These are phyloP conservation scores for Przewalskia tangutica DNA, from an alignment of 257 asterid genomes.

Conservation along the genomic window DNA sequence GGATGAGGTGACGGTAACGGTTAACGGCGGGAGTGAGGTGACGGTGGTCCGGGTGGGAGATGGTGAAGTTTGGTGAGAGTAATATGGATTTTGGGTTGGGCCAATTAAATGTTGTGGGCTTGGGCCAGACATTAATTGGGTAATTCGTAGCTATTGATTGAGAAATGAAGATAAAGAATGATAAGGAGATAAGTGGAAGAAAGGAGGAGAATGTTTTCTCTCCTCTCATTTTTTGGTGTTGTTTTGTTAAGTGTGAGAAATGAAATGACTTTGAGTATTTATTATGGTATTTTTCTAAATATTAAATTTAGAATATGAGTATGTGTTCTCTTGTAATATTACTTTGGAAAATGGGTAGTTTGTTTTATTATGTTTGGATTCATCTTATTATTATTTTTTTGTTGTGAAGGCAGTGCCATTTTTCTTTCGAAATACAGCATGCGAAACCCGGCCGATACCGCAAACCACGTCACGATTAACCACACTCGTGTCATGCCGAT, in stretches of 20 bases:
- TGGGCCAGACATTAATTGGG: conserved; percentile 86
- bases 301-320: background rate
- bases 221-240: background rate
- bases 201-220: background rate
- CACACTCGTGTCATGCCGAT: too few relatives aligned
- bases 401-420: too few relatives aligned
- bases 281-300: background rate
- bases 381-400: too few relatives aligned
- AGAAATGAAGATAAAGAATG: background rate
- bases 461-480: too few relatives aligned
- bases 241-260: background rate
- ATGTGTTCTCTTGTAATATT: background rate
- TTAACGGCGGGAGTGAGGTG: conserved; percentile 47
- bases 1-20: conserved; percentile 47
- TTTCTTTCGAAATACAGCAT: too few relatives aligned
- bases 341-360: background rate
- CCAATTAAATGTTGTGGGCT: conserved; percentile 68
- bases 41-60: conserved; percentile 35
- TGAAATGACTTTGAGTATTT: background rate
- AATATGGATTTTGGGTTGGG: conserved; percentile 42
- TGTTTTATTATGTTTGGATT: background rate
- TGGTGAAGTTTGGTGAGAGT: conserved; percentile 51
- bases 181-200: background rate
- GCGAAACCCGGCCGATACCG: too few relatives aligned
- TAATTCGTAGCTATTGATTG: conserved; percentile 42